Evolutionary conservation across 75 land plant genomes (phyloP), one percentile per base, ranked within the genome.

Genomic region (Adiantum capillusveneris): DNA sequence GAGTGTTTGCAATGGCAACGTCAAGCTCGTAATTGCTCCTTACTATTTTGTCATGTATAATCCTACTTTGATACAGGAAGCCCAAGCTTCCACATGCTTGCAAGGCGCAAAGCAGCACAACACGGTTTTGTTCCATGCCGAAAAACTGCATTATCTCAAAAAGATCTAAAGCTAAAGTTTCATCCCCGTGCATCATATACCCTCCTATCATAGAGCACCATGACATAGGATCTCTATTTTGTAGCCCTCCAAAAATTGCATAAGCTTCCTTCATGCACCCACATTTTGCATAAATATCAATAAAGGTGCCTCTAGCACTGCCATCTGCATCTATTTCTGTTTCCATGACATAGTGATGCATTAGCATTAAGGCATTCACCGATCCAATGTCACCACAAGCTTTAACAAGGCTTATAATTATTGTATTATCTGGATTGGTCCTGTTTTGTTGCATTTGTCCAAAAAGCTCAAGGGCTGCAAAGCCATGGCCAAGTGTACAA

Each of bases 261-360:
- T 50, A 6, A 37, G 70, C 46, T 16, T 59, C 62, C 2, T 9
- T 22, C 18, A 67, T 11, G 48, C 63, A 64, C 24, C 56, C 46
- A 30, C 67, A 71, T 58, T 59, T 71, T 1, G 57, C 44, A 67
- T 67, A 74, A 60, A 57, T 46, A 52, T 45, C 50, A 13, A 62
- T 60, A 12, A 74, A 53, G 6, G 65, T 21, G 19, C 54, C 43
- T 25, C 45, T 28, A 29, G 62, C n/a, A 5, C 18, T n/a, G 24
- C 45, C 57, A 14, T 67, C 56, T 25, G 43, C 13, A 37, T 39
- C 51, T 12, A 41, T 59, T 20, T 68, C 69, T 31, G 24, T 25
- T 73, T 66, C 59, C 0, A 65, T 56, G 0, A 56, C 0, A 7
- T 55, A 25, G 44, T 58, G 45, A 59, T 73, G 69, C 22, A 73